These are phyloP conservation scores for Phanerochaete carnosa DNA, from an alignment of 768 basidiomycete genomes.

Conservation along the genomic window DNA sequence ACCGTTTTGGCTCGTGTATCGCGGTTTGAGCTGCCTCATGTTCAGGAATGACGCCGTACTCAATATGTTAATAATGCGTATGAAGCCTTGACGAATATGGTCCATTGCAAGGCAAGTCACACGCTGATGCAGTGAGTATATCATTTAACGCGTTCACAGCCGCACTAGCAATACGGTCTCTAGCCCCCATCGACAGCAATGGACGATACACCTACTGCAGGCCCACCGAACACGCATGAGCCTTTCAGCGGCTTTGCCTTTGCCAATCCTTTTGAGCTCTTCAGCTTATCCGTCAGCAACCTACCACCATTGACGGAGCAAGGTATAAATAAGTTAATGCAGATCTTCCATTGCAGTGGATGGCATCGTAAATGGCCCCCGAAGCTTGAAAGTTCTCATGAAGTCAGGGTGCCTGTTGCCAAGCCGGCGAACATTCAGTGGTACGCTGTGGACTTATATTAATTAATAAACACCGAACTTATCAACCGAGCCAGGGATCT, in stretches of 20 bases:
- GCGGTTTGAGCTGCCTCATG: slow-evolving; percentile 17
- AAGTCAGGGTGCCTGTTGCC: slow-evolving; percentile 44
- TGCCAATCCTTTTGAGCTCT: slow-evolving; percentile 73
- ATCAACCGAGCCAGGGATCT: slow-evolving; percentile 42
- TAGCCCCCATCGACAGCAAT: slow-evolving; percentile 60
- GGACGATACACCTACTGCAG: slow-evolving; percentile 8
- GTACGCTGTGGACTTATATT: neutral
- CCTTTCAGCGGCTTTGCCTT: slow-evolving; percentile 48
- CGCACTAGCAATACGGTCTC: slow-evolving; percentile 67
- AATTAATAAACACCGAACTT: neutral
- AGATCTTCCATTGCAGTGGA: slow-evolving; percentile 49
- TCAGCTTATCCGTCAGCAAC: slow-evolving; percentile 28
- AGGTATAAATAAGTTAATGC: slow-evolving; percentile 52
- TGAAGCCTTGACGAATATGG: slow-evolving; percentile 62
- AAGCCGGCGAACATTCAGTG: slow-evolving; percentile 18
- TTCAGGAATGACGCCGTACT: neutral
- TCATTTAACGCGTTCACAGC: slow-evolving; percentile 28
- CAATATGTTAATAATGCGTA: slow-evolving; percentile 72
- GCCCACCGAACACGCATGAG: slow-evolving; percentile 14
- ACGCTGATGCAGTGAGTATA: neutral
- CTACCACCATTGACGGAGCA: slow-evolving; percentile 31
- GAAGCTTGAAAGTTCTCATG: slow-evolving; percentile 60
- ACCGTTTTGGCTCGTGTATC: slow-evolving; percentile 39
- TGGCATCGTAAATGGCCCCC: slow-evolving; percentile 55
- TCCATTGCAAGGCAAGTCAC: slow-evolving; percentile 49